Base-by-base conservation (phyloP, 2,329 filamentous ascomycete genomes). In the Colletotrichum phormii region DNA sequence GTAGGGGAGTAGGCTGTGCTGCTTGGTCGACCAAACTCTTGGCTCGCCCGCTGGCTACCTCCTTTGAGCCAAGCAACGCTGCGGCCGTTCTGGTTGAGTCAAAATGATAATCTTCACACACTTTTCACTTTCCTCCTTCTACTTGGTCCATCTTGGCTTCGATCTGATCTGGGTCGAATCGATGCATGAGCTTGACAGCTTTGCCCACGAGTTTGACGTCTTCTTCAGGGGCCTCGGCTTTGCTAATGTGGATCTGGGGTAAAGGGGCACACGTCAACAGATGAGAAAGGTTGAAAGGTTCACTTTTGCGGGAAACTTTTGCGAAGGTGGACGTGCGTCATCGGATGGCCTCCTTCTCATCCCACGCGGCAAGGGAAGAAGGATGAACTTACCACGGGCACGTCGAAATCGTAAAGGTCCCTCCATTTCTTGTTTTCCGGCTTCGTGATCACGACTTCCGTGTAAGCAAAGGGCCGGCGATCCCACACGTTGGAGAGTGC, bases 381-480 rank as follows among this genome's bases (percentile, higher is more conserved):
- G 5, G n/a, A 12, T 35, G 51, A 42, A 81, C 87, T 78, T 84
- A 95, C 93, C 78, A 95, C 94, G 0, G 94, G 94, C 8, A 94
- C 93, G 76, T 96, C 94, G 80, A 95, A 94, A 71, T 95, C 93
- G 79, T 96, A 96, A 1, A 95, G 78, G 61, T 91, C 87, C 77
- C 89, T 91, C 94, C 94, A 96, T 29, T 85, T 83, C 74, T 90
- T 88, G 18, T 88, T 87, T 31, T 90, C 88, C 0, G 88, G 86
- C 61, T 88, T 87, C 82, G 93, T 90, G 61, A 95, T 90, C 79
- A 95, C 88, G 73, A 94, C 86, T 80, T 95, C 92, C 8, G 86
- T 85, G 81, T 91, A 95, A 22, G 87, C 87, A 81, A 95, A 94
- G 0, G 91, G 91, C 31, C 91, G 85, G 33, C 84, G 81, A 70